Base-by-base conservation (phyloP, 208 protist genomes). In the Leptomonas pyrrhocoris region DNA sequence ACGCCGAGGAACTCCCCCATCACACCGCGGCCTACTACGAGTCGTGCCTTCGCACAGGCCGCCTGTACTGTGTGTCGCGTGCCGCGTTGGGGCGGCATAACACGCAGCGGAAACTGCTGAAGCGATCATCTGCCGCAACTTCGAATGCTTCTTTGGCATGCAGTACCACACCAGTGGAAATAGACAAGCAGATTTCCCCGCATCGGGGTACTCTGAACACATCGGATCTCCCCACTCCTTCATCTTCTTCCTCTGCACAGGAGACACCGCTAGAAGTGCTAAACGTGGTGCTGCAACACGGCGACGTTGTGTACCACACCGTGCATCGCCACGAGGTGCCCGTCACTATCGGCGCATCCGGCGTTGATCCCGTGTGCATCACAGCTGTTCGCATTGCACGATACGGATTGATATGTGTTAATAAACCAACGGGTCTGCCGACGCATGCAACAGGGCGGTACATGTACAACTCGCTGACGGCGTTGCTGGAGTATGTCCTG, bases 321-420 rank as follows among this genome's bases (percentile, higher is more conserved):
- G 79, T 98, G 11, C 97, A 99, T 70, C 90, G 96, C 18, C 97
- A 99, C 70, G 97, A 99, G 68, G 85, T 97, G 8, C 95, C 96
- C 0, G 86, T 98, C 0, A 54, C 66, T 7, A 78, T 95, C 15
- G 94, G 96, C 18, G 23, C 76, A 0, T 68, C 65, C 19, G 90
- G 88, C 23, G 61, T 83, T 1, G 90, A 89, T 50, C 71, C 88
- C 5, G 72, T 93, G 42, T 38, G 62, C 28, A 53, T 94, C 28
- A 67, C 83, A 5, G 77, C 80, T 0, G 88, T 92, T 11, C 69
- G 82, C 59, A 95, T 95, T 43, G 23, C 13, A 5, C 42, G 15
- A 8, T 91, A 89, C 74, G 91, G 91, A 15, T 49, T 94, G 27
- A 34, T 94, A 23, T 68, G 77, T 43, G 65, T 96, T 12, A 62